Evolutionary conservation across 768 basidiomycete species (phyloP).

Genomic region (Tylopilus felleus): DNA sequence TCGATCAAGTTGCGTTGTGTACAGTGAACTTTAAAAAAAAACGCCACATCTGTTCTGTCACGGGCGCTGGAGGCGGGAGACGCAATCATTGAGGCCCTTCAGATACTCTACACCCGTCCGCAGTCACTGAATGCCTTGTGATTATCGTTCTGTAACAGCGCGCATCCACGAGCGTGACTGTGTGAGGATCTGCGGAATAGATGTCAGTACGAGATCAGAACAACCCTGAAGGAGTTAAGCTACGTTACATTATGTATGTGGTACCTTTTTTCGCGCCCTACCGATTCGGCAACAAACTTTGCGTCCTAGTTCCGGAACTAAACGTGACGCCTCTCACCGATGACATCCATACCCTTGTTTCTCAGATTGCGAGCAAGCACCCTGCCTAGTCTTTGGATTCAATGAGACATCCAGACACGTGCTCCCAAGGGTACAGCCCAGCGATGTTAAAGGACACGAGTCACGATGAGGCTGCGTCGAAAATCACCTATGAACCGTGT

Average conservation of each 20-base stretch:
- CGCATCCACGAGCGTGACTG: slow-evolving; percentile 7
- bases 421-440: neutral
- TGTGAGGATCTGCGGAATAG: slow-evolving; percentile 19
- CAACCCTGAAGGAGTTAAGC: slow-evolving; percentile 35
- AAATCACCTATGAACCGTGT: neutral
- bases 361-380: neutral
- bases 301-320: neutral
- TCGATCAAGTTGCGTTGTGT: slow-evolving; percentile 16
- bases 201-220: slow-evolving; percentile 20
- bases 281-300: neutral
- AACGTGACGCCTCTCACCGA: neutral
- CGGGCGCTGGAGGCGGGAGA: neutral
- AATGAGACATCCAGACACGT: neutral
- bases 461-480: neutral
- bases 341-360: neutral
- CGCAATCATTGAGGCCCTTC: neutral
- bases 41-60: slow-evolving; percentile 1
- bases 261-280: slow-evolving; percentile 8
- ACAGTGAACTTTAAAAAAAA: slow-evolving; percentile 27
- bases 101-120: slow-evolving; percentile 1
- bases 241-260: slow-evolving; percentile 14
- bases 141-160: slow-evolving; percentile 6
- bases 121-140: slow-evolving; percentile 8
- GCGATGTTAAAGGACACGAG: neutral
- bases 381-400: neutral